Conservation (phyloP, 345 rosid genomes). For the Kandelia obovata region DNA sequence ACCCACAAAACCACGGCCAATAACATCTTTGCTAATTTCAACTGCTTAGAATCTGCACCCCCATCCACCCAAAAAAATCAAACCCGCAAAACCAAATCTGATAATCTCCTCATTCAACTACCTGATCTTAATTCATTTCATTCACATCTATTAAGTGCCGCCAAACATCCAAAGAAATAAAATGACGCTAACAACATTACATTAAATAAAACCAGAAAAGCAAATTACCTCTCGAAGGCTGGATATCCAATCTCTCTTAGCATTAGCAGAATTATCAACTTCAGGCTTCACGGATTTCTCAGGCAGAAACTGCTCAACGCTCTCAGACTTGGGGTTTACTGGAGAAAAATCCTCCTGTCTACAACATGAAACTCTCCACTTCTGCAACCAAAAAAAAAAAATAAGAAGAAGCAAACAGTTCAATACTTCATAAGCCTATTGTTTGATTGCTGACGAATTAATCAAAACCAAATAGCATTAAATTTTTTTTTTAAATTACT, state of each 20-base stretch:
- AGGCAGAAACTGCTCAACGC: conserved; percentile 39
- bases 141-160: not conserved
- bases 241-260: conserved; percentile 50
- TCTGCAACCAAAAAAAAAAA: conserved; percentile 39
- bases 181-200: no score
- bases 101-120: not conserved
- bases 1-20: not conserved
- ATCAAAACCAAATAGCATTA: not conserved
- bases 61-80: no score
- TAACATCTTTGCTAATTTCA: not conserved
- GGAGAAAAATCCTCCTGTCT: conserved; percentile 57
- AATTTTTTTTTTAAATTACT: not conserved
- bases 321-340: conserved; percentile 46
- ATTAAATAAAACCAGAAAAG: not conserved
- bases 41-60: not conserved
- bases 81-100: no score
- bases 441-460: not conserved
- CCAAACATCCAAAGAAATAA: not conserved
- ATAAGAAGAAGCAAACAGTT: not conserved
- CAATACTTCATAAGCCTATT: not conserved
- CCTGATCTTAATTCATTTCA: not conserved
- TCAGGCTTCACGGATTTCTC: conserved; percentile 62
- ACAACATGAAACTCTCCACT: conserved; percentile 76
- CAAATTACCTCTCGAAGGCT: conserved; percentile 56
- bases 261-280: conserved; percentile 27